Evolutionary conservation across 257 asterid species (phyloP).

Genomic region (Anisodus acutangulus): DNA sequence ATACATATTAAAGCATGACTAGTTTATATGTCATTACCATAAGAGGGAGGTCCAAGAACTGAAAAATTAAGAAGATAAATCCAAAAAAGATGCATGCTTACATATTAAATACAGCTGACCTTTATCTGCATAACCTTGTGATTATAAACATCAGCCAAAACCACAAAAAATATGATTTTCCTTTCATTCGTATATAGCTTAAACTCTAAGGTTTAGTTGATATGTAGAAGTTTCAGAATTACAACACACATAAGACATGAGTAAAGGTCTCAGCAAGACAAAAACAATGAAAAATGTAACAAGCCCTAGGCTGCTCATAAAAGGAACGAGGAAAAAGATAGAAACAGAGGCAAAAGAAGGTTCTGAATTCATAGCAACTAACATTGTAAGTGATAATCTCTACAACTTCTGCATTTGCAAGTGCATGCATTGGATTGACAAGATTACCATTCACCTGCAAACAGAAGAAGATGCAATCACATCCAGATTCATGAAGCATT

Average conservation of each 20-base stretch:
- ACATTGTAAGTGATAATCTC: slow-evolving; percentile 81
- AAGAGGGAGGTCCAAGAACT: not conserved
- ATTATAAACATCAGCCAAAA: not conserved
- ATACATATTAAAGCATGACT: slow-evolving; percentile 9
- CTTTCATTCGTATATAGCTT: not conserved
- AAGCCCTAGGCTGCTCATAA: not conserved
- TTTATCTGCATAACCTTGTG: not conserved
- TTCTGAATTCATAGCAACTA: slow-evolving; percentile 40
- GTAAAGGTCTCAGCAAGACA: slow-evolving; percentile 3
- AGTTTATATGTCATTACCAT: not conserved
- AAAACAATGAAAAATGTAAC: slow-evolving; percentile 11
- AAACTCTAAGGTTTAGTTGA: slow-evolving; percentile 20
- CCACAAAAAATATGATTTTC: not conserved
- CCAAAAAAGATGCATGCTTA: slow-evolving; percentile 8
- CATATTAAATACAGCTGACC: slow-evolving; percentile 16
- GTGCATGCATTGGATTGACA: slow-evolving; percentile 76
- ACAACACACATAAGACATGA: slow-evolving; percentile 2
- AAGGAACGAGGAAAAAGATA: not conserved
- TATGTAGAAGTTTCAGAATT: not conserved
- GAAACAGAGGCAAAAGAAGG: slow-evolving; percentile 20
- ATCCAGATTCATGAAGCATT: slow-evolving; percentile 28
- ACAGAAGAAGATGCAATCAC: slow-evolving; percentile 29
- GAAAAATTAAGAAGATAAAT: not conserved
- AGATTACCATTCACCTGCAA: slow-evolving; percentile 93
- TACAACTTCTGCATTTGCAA: slow-evolving; percentile 91